These are phyloP conservation scores for Ottelia alismoides DNA, from an alignment of 106 monocot species.

Conservation along the genomic window DNA sequence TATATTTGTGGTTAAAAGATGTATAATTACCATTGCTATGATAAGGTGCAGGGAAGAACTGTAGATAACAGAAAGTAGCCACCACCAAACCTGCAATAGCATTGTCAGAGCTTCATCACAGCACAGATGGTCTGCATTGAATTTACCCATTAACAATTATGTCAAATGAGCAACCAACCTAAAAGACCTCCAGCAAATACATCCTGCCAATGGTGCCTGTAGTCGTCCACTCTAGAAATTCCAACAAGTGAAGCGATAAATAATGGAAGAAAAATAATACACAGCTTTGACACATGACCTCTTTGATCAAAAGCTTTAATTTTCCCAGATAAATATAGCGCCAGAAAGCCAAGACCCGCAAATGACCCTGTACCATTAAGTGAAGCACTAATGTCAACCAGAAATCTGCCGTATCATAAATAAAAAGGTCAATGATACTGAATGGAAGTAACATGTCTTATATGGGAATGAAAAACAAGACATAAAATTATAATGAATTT, in stretches of 20 bases:
- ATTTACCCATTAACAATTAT: too few relatives aligned
- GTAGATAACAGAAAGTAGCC: constrained; percentile 16
- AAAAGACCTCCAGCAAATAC: constrained; percentile 20
- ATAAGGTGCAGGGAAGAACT: constrained; percentile 14
- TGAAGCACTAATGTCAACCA: too few relatives aligned
- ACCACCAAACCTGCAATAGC: constrained; percentile 5
- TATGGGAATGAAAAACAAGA: too few relatives aligned
- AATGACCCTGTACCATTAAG: constrained; percentile 21
- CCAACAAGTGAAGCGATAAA: constrained; percentile 13
- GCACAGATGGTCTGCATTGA: too few relatives aligned
- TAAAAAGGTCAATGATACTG: too few relatives aligned
- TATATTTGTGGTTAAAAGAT: too few relatives aligned
- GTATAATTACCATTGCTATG: constrained; percentile 8
- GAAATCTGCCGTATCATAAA: too few relatives aligned
- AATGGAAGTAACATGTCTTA: too few relatives aligned
- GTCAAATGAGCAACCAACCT: constrained; percentile 9
- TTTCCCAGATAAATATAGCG: constrained; percentile 19
- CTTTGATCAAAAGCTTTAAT: constrained; percentile 10
- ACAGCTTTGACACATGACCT: constrained; percentile 17
- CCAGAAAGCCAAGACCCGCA: constrained; percentile 19
- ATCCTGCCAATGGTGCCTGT: constrained; percentile 30
- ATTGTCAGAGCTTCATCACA: background rate
- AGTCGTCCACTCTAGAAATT: constrained; percentile 17
- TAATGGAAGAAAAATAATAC: constrained; percentile 14
- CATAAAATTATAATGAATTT: too few relatives aligned